Evolutionary conservation across 2,329 filamentous ascomycete species (phyloP), one percentile per base, ranked within the genome.

Genomic region (Stagonosporopsis cucurbitacearum): DNA sequence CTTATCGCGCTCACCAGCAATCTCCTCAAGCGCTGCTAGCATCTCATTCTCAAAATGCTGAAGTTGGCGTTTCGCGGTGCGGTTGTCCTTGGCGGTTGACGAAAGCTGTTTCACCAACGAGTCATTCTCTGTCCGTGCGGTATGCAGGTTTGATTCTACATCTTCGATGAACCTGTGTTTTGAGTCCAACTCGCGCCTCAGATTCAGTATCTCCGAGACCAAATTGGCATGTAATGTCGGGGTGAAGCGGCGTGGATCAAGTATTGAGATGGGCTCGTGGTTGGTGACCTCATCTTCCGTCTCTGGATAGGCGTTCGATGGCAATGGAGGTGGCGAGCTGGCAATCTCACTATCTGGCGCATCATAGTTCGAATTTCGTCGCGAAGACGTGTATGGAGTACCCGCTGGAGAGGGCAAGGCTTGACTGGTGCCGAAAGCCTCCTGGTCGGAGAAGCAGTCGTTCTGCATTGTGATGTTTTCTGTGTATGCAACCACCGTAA

Each of bases 151-250:
- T 1, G 83, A 80, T 76, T 99, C 95, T 15, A 99, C 81, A 49
- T 85, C 87, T 71, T 97, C 93, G 50, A 99, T 96, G 49, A 92
- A 84, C 66, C 87, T 91, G 40, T 88, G 85, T 77, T 96, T 97
- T 37, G 90, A 91, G 71, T 99, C 95, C 59, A 98, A 86, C 62
- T 99, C 95, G 54, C 95, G 84, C 20, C 93, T 87, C 45, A 99
- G 79, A 2, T 88, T 86, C 35, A 99, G 80, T 60, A 99, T 99
- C 75, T 99, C 95, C 0, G 94, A 94, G 0, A 99, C 94, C 6
- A 99, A 80, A 45, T 91, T 97, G 8, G 95, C 95, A 74, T 98
- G 95, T 11, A 99, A 79, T 0, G 93, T 98, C 1, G 95, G 95
- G 0, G 95, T 99, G 71, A 99, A 97, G 33, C 95, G 86, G 51